Conservation (phyloP, 2,329 filamentous ascomycete species). For the Colletotrichum tofieldiae region DNA sequence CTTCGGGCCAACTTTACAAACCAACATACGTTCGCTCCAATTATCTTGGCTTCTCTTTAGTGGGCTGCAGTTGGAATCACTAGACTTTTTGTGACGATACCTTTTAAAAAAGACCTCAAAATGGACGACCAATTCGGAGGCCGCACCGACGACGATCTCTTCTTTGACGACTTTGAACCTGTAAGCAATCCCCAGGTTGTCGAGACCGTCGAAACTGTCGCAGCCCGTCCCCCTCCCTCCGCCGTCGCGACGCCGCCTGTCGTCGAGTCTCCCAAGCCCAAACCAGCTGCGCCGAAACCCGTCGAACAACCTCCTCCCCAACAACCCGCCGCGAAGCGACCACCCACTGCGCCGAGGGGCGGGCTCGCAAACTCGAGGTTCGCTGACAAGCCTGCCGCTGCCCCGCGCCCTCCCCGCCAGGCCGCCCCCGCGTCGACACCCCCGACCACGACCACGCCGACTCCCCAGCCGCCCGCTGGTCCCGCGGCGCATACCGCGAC, state of each 20-base stretch:
- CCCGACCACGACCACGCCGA: conserved; percentile 1
- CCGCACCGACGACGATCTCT: conserved; percentile 74
- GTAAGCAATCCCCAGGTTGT: conserved; percentile 28
- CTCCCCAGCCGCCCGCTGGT: conserved; percentile 26
- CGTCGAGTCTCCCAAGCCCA: conserved; percentile 21
- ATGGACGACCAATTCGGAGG: conserved; percentile 76
- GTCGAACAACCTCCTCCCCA: conserved; percentile 19
- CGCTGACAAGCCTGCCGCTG: conserved; percentile 34
- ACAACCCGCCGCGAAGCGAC: conserved; percentile 1
- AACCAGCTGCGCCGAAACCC: conserved; percentile 10
- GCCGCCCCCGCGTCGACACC: conserved; percentile 19
- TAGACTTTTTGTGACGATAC: conserved; percentile 6
- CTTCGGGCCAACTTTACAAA: conserved; percentile 27
- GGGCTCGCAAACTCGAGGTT: conserved; percentile 38
- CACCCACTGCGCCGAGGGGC: conserved; percentile 25
- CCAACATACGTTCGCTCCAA: conserved; percentile 20
- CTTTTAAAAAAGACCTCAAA: conserved; percentile 4
- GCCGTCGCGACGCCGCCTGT: conserved; percentile 29
- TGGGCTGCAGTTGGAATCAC: not conserved
- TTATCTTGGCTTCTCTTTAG: conserved; percentile 2
- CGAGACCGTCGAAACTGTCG: conserved; percentile 25
- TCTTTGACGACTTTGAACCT: conserved; percentile 75
- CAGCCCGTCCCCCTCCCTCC: conserved; percentile 26
- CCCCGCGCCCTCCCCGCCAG: conserved; percentile 36
- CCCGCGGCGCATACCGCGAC: conserved; percentile 19